Percentiles rank a stretch among this genome's conserved stretches.
Conservation (phyloP, 768 basidiomycete genomes). For the Mycena filopes region DNA sequence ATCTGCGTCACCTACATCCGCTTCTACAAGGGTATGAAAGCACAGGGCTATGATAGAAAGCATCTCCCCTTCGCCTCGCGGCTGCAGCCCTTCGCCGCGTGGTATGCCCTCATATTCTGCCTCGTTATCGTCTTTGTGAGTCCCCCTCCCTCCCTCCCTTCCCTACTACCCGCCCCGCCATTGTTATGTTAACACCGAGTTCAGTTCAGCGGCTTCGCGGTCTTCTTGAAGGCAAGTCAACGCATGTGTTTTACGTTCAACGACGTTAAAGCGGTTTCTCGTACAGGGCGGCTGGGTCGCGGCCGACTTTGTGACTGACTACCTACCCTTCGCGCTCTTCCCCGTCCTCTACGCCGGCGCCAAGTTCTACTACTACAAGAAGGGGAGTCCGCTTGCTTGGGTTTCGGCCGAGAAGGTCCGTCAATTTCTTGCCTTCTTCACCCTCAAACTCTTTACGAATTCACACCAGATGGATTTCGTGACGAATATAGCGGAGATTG, state of each 20-base stretch:
- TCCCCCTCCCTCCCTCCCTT: constrained; percentile 34
- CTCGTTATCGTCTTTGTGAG: constrained; percentile 72
- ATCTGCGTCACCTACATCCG: constrained; percentile 83
- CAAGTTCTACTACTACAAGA: constrained; percentile 55
- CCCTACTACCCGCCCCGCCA: neutral
- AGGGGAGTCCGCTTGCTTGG: constrained; percentile 53
- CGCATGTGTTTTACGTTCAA: no score
- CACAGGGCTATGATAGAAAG: constrained; percentile 78
- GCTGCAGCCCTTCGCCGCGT: constrained; percentile 81
- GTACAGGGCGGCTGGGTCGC: constrained; percentile 52
- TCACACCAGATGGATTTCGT: no score
- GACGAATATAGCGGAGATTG: constrained; percentile 73
- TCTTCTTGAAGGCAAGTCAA: constrained; percentile 50
- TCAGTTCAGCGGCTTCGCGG: constrained; percentile 58
- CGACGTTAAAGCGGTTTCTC: no score
- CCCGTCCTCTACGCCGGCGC: constrained; percentile 76
- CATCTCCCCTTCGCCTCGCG: constrained; percentile 75
- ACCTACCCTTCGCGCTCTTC: constrained; percentile 76
- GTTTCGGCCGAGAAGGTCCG: constrained; percentile 69
- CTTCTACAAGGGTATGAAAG: constrained; percentile 85
- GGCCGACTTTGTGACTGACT: constrained; percentile 83
- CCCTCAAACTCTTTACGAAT: no score
- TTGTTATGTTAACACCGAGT: no score
- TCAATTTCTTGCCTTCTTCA: no score
- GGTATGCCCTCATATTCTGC: constrained; percentile 57